phyloP scores from a whole-genome alignment of 2,329 filamentous ascomycete genomes.

The Diaporthe sp. region DNA sequence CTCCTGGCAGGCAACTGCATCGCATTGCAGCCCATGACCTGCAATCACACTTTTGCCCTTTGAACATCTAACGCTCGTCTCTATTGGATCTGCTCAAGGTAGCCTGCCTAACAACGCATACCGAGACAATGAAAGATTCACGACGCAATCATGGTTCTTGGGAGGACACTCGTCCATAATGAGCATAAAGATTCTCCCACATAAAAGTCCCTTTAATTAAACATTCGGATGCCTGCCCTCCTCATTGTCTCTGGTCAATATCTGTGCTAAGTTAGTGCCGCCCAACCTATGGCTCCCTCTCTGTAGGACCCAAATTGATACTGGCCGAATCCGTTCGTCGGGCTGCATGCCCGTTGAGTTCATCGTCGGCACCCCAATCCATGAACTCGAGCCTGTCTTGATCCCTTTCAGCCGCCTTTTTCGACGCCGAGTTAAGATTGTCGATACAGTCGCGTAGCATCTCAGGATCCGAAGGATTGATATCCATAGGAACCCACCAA shows the following conservation, averaged over 20 bases:
- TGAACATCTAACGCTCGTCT: background rate
- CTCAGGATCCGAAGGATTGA: conserved; percentile 8
- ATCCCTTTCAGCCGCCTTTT: conserved; percentile 8
- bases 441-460: conserved; percentile 13
- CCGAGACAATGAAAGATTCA: too few species aligned
- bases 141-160: too few species aligned
- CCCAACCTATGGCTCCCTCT: background rate
- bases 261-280: background rate
- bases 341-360: background rate
- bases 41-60: background rate
- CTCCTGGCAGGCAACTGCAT: background rate
- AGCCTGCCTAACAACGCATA: too few species aligned
- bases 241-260: background rate
- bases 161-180: too few species aligned
- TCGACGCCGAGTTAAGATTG: conserved; percentile 5
- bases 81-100: background rate
- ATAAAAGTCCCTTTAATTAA: too few species aligned
- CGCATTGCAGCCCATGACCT: background rate
- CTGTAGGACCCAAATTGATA: background rate
- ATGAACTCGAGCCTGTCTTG: background rate
- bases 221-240: background rate
- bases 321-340: background rate
- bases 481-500: conserved; percentile 20
- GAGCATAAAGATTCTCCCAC: too few species aligned
- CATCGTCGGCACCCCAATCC: background rate